Evolutionary conservation across 106 monocot species (phyloP).

Genomic region (Phalaenopsis aphrodite): DNA sequence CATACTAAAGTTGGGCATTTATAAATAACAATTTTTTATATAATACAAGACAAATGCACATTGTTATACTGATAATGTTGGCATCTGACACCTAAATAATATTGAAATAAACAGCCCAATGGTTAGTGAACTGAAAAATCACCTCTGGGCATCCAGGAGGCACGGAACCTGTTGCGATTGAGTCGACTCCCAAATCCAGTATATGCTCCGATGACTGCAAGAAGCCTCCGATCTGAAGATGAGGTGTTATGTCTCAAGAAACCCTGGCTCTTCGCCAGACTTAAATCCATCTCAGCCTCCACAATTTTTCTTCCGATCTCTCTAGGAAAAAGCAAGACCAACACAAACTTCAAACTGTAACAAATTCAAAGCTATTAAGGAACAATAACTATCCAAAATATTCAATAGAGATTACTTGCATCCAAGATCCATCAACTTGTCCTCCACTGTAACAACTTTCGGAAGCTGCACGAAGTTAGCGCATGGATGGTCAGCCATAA

Average conservation of each 20-base stretch:
- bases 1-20: neutral
- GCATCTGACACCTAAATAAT: neutral
- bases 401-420: constrained; percentile 56
- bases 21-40: no score
- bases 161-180: constrained; percentile 70
- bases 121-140: neutral
- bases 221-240: constrained; percentile 42
- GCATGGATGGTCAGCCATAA: neutral
- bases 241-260: constrained; percentile 47
- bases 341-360: neutral
- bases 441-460: constrained; percentile 71
- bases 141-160: constrained; percentile 99
- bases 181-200: constrained; percentile 92
- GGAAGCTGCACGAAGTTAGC: constrained; percentile 38
- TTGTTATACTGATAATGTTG: neutral
- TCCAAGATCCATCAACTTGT: constrained; percentile 74
- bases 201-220: constrained; percentile 88
- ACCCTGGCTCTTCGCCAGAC: constrained; percentile 83
- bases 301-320: constrained; percentile 78
- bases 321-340: constrained; percentile 21
- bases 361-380: neutral
- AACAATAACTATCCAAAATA: neutral
- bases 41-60: no score
- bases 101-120: neutral
- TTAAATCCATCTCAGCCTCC: constrained; percentile 93